These are phyloP conservation scores for Starmerella vaccinii DNA, from an alignment of 805 yeast species.

Conservation along the genomic window DNA sequence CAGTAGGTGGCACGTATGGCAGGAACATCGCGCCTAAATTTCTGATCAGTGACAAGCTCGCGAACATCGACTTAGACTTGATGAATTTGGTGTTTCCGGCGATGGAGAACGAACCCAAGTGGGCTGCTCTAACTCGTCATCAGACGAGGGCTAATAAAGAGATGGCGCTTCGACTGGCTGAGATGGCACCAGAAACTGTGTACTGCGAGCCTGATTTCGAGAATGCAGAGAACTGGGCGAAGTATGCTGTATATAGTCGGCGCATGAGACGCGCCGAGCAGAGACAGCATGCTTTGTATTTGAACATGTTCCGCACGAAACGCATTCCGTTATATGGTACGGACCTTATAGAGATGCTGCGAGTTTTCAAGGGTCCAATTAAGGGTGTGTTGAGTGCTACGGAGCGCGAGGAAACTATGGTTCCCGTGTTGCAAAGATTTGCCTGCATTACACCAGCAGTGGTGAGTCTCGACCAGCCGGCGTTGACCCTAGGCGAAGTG, in stretches of 20 bases:
- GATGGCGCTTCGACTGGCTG: conserved; percentile 11
- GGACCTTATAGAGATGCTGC: conserved; percentile 37
- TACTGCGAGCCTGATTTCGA: conserved; percentile 27
- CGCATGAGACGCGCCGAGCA: conserved; percentile 44
- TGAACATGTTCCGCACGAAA: conserved; percentile 56
- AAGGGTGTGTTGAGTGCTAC: conserved; percentile 24
- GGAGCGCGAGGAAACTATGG: conserved; percentile 33
- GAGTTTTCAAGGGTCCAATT: conserved; percentile 18
- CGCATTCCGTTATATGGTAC: conserved; percentile 60
- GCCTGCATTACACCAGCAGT: conserved; percentile 84
- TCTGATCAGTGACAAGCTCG: conserved; percentile 6
- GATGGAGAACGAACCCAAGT: conserved; percentile 32
- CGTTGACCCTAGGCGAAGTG: conserved; percentile 22
- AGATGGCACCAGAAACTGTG: conserved; percentile 11
- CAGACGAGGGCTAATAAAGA: conserved; percentile 8
- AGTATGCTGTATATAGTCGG: conserved; percentile 43
- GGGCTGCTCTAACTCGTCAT: conserved; percentile 11
- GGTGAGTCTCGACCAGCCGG: conserved; percentile 58
- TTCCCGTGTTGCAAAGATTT: conserved; percentile 54
- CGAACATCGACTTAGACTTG: conserved; percentile 32
- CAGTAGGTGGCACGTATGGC: conserved; percentile 45
- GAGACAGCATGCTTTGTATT: conserved; percentile 46
- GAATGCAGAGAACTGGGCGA: conserved; percentile 44
- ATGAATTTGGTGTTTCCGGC: conserved; percentile 51
- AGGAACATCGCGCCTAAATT: conserved; percentile 12